These are phyloP conservation scores for Leucoagaricus sp. DNA, from an alignment of 1,284 basidiomycete species.

Conservation along the genomic window DNA sequence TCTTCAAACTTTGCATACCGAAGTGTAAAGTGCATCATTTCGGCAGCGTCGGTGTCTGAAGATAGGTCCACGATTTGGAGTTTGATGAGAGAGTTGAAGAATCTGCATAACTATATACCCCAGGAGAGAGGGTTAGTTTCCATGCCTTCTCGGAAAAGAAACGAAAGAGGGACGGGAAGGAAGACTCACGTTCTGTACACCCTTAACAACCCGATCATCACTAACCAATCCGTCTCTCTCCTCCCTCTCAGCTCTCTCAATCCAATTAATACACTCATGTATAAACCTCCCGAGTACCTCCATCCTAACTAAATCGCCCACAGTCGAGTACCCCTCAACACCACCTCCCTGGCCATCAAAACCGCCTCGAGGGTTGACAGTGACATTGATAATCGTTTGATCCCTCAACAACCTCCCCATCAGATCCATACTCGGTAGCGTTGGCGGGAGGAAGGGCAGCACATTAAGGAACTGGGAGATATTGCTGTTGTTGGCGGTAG, in stretches of 20 bases:
- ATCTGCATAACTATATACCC: slow-evolving; percentile 70
- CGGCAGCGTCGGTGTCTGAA: slow-evolving; percentile 65
- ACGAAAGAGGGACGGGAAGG: background rate
- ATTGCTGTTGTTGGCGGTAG: slow-evolving; percentile 39
- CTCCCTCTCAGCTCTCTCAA: slow-evolving; percentile 65
- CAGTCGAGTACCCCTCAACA: slow-evolving; percentile 50
- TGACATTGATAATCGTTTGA: slow-evolving; percentile 43
- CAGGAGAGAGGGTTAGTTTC: too few relatives aligned
- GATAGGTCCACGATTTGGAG: slow-evolving; percentile 57
- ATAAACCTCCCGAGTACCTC: slow-evolving; percentile 72
- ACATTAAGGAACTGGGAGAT: slow-evolving; percentile 57
- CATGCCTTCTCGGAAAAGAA: background rate
- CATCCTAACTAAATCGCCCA: slow-evolving; percentile 60
- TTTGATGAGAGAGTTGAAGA: slow-evolving; percentile 70
- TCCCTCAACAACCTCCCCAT: slow-evolving; percentile 67
- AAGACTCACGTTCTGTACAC: slow-evolving; percentile 62
- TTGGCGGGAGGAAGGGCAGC: slow-evolving; percentile 60
- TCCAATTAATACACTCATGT: slow-evolving; percentile 63
- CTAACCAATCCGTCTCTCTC: slow-evolving; percentile 63
- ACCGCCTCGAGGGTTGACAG: too few relatives aligned
- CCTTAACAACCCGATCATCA: slow-evolving; percentile 71
- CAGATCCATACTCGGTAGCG: slow-evolving; percentile 71
- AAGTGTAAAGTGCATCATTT: slow-evolving; percentile 74
- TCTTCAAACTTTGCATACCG: slow-evolving; percentile 72
- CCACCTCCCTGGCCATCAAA: too few relatives aligned